A percentile compares a stretch with the other conserved stretches of the same genome.
These are phyloP conservation scores for Ocimum tenuiflorum DNA, from an alignment of 257 asterid genomes.

Conservation along the genomic window DNA sequence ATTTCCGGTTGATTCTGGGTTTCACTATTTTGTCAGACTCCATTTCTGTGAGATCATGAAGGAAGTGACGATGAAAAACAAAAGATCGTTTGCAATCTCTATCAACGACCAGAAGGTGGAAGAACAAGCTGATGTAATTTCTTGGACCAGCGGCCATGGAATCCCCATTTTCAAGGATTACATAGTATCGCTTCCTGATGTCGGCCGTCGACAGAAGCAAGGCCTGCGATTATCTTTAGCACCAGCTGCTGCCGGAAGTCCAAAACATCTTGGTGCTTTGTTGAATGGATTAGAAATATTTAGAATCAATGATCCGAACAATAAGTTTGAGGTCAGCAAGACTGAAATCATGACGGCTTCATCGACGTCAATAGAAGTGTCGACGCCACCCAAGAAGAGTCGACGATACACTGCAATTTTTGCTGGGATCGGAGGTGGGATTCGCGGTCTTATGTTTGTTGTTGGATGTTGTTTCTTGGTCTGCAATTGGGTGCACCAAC, in stretches of 20 bases:
- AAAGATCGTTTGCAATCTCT: slow-evolving; percentile 24
- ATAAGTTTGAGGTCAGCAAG: not conserved
- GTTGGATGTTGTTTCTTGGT: not conserved
- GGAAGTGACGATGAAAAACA: not conserved
- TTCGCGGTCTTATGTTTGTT: not conserved
- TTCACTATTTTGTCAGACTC: slow-evolving; percentile 36
- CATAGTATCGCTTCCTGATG: slow-evolving; percentile 11
- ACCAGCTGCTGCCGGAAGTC: slow-evolving; percentile 12
- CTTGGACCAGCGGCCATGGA: slow-evolving; percentile 6
- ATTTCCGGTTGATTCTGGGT: slow-evolving; percentile 48
- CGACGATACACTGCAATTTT: not conserved
- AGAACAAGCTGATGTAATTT: slow-evolving; percentile 15
- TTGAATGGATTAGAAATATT: slow-evolving; percentile 65
- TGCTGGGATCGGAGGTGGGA: not conserved
- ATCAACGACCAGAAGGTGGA: slow-evolving; percentile 25
- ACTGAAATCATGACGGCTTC: not conserved
- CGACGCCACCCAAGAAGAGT: too few species aligned
- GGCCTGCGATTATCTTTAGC: slow-evolving; percentile 25
- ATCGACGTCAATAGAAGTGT: too few species aligned
- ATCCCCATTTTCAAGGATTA: slow-evolving; percentile 42
- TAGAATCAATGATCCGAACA: slow-evolving; percentile 28
- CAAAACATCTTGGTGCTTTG: slow-evolving; percentile 11
- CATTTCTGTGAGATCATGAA: slow-evolving; percentile 43
- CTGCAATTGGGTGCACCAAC: not conserved
- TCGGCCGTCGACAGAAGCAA: slow-evolving; percentile 17